Conservation (phyloP, 176 grass and related monocot species). For the Alopecurus myosuroides region DNA sequence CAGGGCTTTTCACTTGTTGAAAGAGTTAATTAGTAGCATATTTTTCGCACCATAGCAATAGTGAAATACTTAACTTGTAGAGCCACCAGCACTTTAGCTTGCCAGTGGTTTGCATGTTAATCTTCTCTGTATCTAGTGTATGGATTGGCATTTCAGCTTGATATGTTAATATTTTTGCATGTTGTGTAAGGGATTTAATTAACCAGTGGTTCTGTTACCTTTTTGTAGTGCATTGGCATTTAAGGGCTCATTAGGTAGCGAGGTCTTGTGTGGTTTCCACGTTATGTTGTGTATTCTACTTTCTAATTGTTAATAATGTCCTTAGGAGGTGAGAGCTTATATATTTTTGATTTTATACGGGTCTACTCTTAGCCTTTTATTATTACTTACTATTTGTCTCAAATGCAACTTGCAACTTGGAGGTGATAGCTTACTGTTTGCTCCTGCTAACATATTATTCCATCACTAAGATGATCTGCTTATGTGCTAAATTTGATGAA, state of each 20-base stretch:
- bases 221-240: constrained; percentile 10
- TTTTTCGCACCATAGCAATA: not conserved
- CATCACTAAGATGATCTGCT: constrained; percentile 10
- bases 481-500: constrained; percentile 7
- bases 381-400: constrained; percentile 16
- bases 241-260: not conserved
- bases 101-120: not conserved
- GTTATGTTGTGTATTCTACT: not conserved
- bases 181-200: not conserved
- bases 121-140: not conserved
- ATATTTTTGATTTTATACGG: not conserved
- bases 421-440: no score
- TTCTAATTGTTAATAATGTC: not conserved
- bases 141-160: not conserved
- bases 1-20: not conserved
- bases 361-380: not conserved
- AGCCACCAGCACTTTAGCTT: not conserved
- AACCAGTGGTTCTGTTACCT: not conserved
- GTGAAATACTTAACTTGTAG: not conserved
- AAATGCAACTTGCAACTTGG: not conserved
- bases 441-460: not conserved
- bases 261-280: not conserved
- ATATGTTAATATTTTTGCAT: not conserved
- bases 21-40: not conserved
- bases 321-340: not conserved